A percentile compares a stretch with the other conserved stretches of the same genome.
phyloP scores from a whole-genome alignment of 2,329 filamentous ascomycete species.

The Ophiostoma pallidulum region DNA sequence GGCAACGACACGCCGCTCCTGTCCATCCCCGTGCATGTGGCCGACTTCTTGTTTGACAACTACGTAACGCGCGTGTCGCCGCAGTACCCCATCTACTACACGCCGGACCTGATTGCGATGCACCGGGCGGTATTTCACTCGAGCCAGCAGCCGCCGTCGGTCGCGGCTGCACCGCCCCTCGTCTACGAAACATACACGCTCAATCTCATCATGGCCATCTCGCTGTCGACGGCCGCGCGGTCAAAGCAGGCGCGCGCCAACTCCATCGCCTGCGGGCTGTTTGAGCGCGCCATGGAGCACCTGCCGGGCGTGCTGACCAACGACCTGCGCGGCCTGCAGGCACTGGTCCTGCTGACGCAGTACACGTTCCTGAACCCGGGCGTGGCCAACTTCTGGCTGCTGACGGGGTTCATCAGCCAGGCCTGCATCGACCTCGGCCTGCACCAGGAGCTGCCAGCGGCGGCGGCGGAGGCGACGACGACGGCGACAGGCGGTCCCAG shows the following conservation, averaged over 20 bases:
- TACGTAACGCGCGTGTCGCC: conserved; percentile 6
- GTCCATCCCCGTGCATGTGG: conserved; percentile 5
- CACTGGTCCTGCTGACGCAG: conserved; percentile 6
- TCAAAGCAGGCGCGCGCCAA: conserved; percentile 6
- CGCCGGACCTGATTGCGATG: conserved; percentile 6
- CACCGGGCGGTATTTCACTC: conserved; percentile 1
- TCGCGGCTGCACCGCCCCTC: background rate
- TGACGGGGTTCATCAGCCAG: conserved; percentile 8
- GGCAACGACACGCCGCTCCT: background rate
- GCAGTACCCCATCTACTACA: conserved; percentile 8
- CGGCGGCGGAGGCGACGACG: conserved; percentile 30
- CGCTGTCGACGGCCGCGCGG: conserved; percentile 5
- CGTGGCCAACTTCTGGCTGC: conserved; percentile 9
- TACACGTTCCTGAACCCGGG: conserved; percentile 7
- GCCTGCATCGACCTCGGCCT: conserved; percentile 56
- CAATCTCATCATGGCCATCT: conserved; percentile 9
- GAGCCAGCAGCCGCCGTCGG: background rate
- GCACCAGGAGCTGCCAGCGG: conserved; percentile 31
- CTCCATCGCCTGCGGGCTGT: conserved; percentile 5
- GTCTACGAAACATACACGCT: conserved; percentile 3
- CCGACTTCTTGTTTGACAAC: conserved; percentile 9
- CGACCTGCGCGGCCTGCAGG: conserved; percentile 8
- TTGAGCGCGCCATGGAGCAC: conserved; percentile 3
- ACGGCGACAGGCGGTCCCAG: too few relatives aligned
- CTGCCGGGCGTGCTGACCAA: conserved; percentile 4